A percentile compares a stretch with the other conserved stretches of the same genome.
Conservation (phyloP, 108 stramenopile genomes). For the Discostella pseudostelligera region DNA sequence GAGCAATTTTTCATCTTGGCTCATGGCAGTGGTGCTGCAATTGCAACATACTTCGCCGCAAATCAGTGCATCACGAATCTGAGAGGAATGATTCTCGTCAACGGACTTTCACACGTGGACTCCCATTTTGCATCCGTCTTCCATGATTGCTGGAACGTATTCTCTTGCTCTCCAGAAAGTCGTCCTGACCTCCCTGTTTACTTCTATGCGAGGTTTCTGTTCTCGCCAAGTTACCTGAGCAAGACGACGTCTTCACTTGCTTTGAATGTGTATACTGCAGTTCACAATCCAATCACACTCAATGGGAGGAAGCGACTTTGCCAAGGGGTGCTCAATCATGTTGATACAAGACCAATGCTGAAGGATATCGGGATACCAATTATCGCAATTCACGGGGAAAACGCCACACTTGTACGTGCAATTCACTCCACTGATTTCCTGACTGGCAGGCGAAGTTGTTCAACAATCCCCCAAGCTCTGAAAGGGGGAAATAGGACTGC, state of each 20-base stretch:
- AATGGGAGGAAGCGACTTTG: constrained; percentile 76
- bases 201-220: constrained; percentile 86
- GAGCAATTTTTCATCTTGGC: constrained; percentile 76
- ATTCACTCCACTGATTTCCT: constrained; percentile 71
- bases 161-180: constrained; percentile 68
- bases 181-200: constrained; percentile 90
- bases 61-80: constrained; percentile 49
- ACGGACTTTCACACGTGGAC: constrained; percentile 79
- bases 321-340: constrained; percentile 66
- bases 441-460: constrained; percentile 54
- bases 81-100: constrained; percentile 67
- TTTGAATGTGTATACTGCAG: constrained; percentile 85
- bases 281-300: constrained; percentile 83
- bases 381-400: constrained; percentile 70
- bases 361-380: constrained; percentile 56
- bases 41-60: constrained; percentile 68
- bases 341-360: constrained; percentile 69
- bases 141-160: constrained; percentile 89
- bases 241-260: constrained; percentile 84
- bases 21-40: constrained; percentile 74
- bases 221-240: constrained; percentile 69
- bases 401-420: constrained; percentile 70
- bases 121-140: constrained; percentile 80
- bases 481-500: constrained; percentile 54
- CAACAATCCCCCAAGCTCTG: constrained; percentile 58